Evolutionary conservation across 352 stramenopile species (phyloP), one percentile per base, ranked within the genome.

Genomic region (Aphanomyces stellatus): DNA sequence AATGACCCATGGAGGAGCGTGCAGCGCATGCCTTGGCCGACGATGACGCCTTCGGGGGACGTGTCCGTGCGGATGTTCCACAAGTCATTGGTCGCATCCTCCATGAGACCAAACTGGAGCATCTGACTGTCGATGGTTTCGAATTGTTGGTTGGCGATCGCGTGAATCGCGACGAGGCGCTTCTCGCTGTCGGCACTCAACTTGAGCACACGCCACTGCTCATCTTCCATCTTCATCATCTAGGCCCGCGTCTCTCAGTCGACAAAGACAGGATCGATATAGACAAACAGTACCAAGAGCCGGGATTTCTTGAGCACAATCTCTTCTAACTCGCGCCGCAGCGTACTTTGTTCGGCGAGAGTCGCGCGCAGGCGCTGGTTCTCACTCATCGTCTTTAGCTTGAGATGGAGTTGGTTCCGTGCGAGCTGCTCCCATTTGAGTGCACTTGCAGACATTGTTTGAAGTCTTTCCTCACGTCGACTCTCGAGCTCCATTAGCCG

Each of bases 121-220:
- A 64, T 49, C n/a, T 64, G 33, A n/a, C 31, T 51, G 4, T 64
- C 55, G 17, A 64, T 30, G n/a, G 17, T 22, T 11, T 64, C 55
- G 8, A 51, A 30, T 34, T 64, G 55, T 13, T 35, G 55, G 34
- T 64, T 24, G 5, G 55, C 55, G 27, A 64, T 64, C 31, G 37
- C 22, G 15, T 64, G 55, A 28, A 64, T 64, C 4, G 35, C 55
- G 7, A 19, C 19, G 8, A 51, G 11, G 5, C 55, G 55, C 55
- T 25, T 17, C 35, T 42, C 53, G 25, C 13, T 31, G 31, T 62
- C 15, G 5, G 53, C 53, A 48, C 53, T 46, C 25, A 62, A 25
- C 49, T 57, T 57, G 22, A 57, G 49, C 25, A 51, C 35, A 24
- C 55, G 35, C 35, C 24, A 46, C 35, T 46, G 2, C 28, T 64